Base-by-base conservation (phyloP, 2,329 filamentous ascomycete genomes). In the Monosporascus sp. region DNA sequence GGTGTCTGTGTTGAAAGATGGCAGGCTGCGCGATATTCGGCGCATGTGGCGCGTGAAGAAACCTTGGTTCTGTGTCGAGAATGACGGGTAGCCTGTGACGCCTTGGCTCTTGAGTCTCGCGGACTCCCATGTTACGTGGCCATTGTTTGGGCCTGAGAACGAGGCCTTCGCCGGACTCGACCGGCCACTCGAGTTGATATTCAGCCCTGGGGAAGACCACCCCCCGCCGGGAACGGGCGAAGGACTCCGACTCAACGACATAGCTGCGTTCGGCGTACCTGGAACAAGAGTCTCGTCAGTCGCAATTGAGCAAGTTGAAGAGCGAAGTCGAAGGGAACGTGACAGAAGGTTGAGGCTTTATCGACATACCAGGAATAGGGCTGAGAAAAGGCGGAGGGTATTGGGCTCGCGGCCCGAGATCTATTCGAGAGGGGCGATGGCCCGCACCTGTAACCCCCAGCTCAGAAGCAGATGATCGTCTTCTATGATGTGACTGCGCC, bases 11-110 rank as follows among this genome's bases (percentile, higher is more conserved):
- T 82, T 80, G 68, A 94, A 93, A 24, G 82, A 80, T 7, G 92
- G 90, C 54, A 97, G 73, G 58, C 85, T 90, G 62, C 83, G 87
- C 5, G 89, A 94, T 63, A 97, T 79, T 59, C 82, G 86, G 60
- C 89, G 86, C 73, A 90, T 89, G 69, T 95, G 89, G 58, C 89
- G 84, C 53, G 84, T 85, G 70, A 97, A 93, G 78, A 96, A 96
- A 52, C 91, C 89, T 64, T 89, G 85, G 66, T 90, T 90, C 63
- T 88, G 84, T 9, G 87, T 91, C 57, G 85, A 85, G 71, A 90
- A 94, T 39, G 87, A 88, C 8, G 89, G 85, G 67, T 91, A 90
- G 54, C 87, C 83, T 66, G 85, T 83, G 55, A 89, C 81, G 54
- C 86, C 84, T 51, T 85, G 82, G 65, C 84, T 90, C 67, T 87